These are phyloP conservation scores for Pochonia chlamydosporia DNA, from an alignment of 2,329 filamentous ascomycete species.

Conservation along the genomic window DNA sequence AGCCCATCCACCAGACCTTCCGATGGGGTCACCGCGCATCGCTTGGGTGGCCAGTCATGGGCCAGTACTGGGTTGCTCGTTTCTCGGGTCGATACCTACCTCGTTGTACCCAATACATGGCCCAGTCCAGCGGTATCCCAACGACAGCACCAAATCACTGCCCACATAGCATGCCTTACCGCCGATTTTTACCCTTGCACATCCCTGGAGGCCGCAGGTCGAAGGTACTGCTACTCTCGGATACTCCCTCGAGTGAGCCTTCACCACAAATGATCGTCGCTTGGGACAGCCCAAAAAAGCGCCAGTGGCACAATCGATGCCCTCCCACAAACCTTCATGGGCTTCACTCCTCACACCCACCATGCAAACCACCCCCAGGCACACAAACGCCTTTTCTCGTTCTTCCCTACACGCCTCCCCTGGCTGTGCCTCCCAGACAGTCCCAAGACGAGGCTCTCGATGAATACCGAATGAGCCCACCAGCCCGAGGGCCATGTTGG, in stretches of 20 bases:
- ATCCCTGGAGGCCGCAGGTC: not conserved
- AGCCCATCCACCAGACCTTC: not conserved
- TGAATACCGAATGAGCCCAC: constrained; percentile 10
- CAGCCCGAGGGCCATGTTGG: constrained; percentile 7
- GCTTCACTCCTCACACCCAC: not conserved
- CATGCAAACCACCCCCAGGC: not conserved
- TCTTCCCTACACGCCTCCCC: constrained; percentile 2
- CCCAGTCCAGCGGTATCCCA: not conserved
- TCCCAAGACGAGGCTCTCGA: constrained; percentile 7
- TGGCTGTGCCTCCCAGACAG: not conserved
- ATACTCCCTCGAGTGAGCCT: not conserved
- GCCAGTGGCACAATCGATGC: not conserved
- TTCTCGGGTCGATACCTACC: constrained; percentile 2
- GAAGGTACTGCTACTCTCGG: not conserved
- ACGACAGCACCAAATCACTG: not conserved
- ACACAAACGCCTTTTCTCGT: not conserved
- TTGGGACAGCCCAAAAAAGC: not conserved
- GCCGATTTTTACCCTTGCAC: not conserved
- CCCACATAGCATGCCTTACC: not conserved
- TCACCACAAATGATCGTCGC: not conserved
- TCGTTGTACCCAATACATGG: not conserved
- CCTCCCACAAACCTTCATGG: not conserved
- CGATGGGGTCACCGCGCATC: constrained; percentile 12
- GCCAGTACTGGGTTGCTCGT: constrained; percentile 7
- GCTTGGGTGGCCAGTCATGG: constrained; percentile 5